A percentile compares a stretch with the other conserved stretches of the same genome.
Evolutionary conservation across 257 asterid species (phyloP).

Genomic region (Lycium ferocissimum): DNA sequence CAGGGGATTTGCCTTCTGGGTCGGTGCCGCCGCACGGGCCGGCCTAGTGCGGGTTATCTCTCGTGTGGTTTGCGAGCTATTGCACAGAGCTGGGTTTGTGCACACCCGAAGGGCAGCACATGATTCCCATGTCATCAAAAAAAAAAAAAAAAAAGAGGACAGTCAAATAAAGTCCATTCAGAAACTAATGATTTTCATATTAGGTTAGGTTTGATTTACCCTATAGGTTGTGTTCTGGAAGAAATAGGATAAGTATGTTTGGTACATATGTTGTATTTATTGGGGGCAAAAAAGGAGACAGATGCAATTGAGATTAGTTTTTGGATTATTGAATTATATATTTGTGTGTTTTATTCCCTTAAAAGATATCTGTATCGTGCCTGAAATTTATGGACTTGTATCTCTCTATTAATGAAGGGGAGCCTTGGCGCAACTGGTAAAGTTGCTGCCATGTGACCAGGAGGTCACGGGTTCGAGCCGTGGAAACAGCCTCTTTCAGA

Average conservation of each 20-base stretch:
- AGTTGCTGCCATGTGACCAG: no score
- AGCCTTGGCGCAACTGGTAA: no score
- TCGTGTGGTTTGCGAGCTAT: no score
- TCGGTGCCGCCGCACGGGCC: no score
- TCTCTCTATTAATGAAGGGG: not conserved
- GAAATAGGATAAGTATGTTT: not conserved
- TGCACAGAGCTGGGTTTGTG: no score
- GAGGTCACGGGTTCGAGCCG: no score
- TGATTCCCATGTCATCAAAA: no score
- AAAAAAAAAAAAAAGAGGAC: no score
- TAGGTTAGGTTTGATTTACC: not conserved
- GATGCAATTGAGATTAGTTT: not conserved
- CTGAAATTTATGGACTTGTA: not conserved
- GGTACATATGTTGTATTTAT: not conserved
- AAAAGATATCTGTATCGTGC: not conserved
- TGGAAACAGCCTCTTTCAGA: no score
- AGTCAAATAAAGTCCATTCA: slow-evolving; percentile 13
- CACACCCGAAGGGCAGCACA: no score
- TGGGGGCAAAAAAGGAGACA: not conserved
- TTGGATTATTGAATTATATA: not conserved
- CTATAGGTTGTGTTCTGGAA: not conserved
- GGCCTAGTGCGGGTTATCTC: no score
- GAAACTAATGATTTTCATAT: not conserved
- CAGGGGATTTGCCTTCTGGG: no score
- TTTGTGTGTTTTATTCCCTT: not conserved